Conservation (phyloP, 2,329 filamentous ascomycete species). For the Scedosporium apiospermum region DNA sequence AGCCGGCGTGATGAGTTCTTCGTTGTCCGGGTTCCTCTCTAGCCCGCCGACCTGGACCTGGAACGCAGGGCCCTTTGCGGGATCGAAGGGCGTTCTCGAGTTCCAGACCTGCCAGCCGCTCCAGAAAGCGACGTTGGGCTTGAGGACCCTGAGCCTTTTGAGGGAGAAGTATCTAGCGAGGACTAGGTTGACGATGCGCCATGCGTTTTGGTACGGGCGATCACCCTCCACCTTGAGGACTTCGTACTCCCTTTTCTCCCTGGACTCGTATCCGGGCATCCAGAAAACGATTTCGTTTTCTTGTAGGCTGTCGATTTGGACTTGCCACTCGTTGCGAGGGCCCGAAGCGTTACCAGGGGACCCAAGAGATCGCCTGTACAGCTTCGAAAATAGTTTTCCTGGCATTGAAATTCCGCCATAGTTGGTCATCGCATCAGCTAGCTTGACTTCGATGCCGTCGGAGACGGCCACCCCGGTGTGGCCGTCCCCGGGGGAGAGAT, state of each 20-base stretch:
- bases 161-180: not conserved
- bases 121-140: not conserved
- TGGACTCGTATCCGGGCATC: not conserved
- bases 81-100: not conserved
- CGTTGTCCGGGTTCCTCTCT: not conserved
- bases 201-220: not conserved
- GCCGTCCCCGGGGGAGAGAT: not conserved
- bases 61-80: not conserved
- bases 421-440: not conserved
- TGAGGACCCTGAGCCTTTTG: not conserved
- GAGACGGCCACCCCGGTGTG: not conserved
- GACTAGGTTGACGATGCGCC: not conserved
- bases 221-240: not conserved
- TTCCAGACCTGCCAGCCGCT: not conserved
- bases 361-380: not conserved
- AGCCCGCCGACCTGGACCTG: not conserved
- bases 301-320: not conserved
- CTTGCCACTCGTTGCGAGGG: not conserved
- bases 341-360: not conserved
- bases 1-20: not conserved
- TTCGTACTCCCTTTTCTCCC: not conserved
- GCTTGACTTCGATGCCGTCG: not conserved
- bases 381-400: not conserved
- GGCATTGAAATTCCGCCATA: not conserved
- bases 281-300: not conserved